Percentiles rank a stretch among this genome's conserved stretches.
Evolutionary conservation across 2,329 filamentous ascomycete genomes (phyloP).

Genomic region (Colletotrichum echinochloae): DNA sequence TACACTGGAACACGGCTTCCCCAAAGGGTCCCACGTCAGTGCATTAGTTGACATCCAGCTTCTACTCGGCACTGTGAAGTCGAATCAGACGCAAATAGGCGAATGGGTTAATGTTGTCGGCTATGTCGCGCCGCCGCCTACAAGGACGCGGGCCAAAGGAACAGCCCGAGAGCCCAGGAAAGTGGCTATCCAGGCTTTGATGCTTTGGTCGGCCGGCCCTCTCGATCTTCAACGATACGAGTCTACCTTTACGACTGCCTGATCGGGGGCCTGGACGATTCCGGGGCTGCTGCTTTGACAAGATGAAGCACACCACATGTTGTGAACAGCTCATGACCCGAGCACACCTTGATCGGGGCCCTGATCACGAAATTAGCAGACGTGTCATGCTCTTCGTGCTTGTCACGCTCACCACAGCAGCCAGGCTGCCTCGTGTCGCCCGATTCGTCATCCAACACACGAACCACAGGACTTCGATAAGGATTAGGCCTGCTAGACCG

Average conservation of each 20-base stretch:
- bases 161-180: constrained; percentile 38
- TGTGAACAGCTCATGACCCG: constrained; percentile 15
- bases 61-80: constrained; percentile 73
- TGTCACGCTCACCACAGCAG: constrained; percentile 16
- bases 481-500: neutral
- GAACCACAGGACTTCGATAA: constrained; percentile 17
- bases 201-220: constrained; percentile 82
- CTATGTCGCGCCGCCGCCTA: constrained; percentile 66
- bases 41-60: constrained; percentile 78
- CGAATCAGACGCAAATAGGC: constrained; percentile 76
- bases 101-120: constrained; percentile 92
- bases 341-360: neutral
- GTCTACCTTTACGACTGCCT: constrained; percentile 5
- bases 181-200: constrained; percentile 75
- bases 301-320: constrained; percentile 11
- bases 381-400: constrained; percentile 18
- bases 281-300: neutral
- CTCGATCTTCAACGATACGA: constrained; percentile 68
- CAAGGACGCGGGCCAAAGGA: constrained; percentile 30
- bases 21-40: constrained; percentile 56
- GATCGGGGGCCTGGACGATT: neutral
- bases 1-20: constrained; percentile 76
- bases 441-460: constrained; percentile 3
- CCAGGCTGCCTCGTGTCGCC: neutral
- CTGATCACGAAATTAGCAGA: constrained; percentile 17